phyloP scores from a whole-genome alignment of 495 filamentous ascomycete genomes.

The Penicillium silybi region DNA sequence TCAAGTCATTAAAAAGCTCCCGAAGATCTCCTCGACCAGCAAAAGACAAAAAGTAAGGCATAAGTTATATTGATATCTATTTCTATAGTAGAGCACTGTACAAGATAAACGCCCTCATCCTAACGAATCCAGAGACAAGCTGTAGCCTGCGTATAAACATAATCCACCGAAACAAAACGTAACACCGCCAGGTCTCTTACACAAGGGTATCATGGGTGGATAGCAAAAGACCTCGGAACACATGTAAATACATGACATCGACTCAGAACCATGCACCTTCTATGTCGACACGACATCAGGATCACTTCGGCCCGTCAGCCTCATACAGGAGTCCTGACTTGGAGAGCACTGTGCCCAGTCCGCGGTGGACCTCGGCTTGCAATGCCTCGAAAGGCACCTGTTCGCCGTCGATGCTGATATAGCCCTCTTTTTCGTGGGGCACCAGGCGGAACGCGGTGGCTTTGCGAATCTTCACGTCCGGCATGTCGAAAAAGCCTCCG shows the following conservation, averaged over 20 bases:
- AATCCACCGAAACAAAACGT: neutral
- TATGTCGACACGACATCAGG: neutral
- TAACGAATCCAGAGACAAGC: neutral
- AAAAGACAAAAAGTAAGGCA: neutral
- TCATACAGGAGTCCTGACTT: constrained; percentile 70
- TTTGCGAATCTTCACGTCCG: constrained; percentile 76
- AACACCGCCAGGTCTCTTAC: constrained; percentile 17
- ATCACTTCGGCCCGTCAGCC: constrained; percentile 51
- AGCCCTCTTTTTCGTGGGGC: constrained; percentile 66
- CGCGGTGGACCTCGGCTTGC: constrained; percentile 83
- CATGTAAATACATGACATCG: constrained; percentile 7
- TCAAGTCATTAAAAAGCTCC: constrained; percentile 12
- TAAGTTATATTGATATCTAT: constrained; percentile 13
- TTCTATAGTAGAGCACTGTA: constrained; percentile 8
- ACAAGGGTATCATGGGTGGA: constrained; percentile 36
- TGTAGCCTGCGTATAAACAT: neutral
- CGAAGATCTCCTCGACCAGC: neutral
- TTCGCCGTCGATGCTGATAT: constrained; percentile 95
- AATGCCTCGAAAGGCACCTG: constrained; percentile 78
- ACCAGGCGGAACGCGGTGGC: constrained; percentile 77
- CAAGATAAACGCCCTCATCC: constrained; percentile 1
- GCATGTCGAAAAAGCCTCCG: constrained; percentile 72
- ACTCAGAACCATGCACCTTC: neutral
- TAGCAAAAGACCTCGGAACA: constrained; percentile 13
- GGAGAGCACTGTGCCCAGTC: constrained; percentile 78